These are phyloP conservation scores for Penstemon newberryi DNA, from an alignment of 257 asterid genomes.

Conservation along the genomic window DNA sequence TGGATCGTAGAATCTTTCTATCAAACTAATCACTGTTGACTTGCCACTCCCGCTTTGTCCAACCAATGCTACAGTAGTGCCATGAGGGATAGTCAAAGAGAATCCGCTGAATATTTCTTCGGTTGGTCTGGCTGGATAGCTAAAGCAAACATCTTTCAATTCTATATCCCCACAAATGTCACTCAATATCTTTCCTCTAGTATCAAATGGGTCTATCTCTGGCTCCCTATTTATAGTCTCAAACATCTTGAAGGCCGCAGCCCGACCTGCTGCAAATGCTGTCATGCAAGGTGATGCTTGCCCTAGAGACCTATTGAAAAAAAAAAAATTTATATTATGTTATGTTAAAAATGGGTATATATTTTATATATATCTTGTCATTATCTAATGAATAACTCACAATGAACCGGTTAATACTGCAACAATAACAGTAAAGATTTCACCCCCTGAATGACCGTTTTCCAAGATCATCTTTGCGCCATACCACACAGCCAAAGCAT, in stretches of 20 bases:
- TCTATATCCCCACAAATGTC: slow-evolving; percentile 64
- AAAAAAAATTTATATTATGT: background rate
- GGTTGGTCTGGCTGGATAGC: slow-evolving; percentile 76
- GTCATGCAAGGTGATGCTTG: slow-evolving; percentile 55
- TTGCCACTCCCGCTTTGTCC: slow-evolving; percentile 94
- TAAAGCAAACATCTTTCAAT: slow-evolving; percentile 57
- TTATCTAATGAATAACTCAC: slow-evolving; percentile 36
- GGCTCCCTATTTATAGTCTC: slow-evolving; percentile 56
- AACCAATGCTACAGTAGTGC: slow-evolving; percentile 67
- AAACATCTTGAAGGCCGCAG: slow-evolving; percentile 66
- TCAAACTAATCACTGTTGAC: slow-evolving; percentile 62
- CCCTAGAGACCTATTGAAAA: slow-evolving; percentile 51
- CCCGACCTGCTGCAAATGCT: slow-evolving; percentile 68
- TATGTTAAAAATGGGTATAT: background rate
- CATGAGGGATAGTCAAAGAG: slow-evolving; percentile 45
- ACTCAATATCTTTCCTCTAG: slow-evolving; percentile 45
- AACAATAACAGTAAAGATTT: slow-evolving; percentile 50
- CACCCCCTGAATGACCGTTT: slow-evolving; percentile 53
- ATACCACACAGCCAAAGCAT: slow-evolving; percentile 64
- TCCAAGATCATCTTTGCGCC: slow-evolving; percentile 54
- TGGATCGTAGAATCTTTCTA: slow-evolving; percentile 79
- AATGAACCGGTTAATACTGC: slow-evolving; percentile 65
- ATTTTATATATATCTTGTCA: background rate
- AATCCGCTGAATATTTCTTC: slow-evolving; percentile 69
- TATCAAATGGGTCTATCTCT: slow-evolving; percentile 48